Evolutionary conservation across 1,284 basidiomycete species (phyloP).

Genomic region (Abortiporus biennis): DNA sequence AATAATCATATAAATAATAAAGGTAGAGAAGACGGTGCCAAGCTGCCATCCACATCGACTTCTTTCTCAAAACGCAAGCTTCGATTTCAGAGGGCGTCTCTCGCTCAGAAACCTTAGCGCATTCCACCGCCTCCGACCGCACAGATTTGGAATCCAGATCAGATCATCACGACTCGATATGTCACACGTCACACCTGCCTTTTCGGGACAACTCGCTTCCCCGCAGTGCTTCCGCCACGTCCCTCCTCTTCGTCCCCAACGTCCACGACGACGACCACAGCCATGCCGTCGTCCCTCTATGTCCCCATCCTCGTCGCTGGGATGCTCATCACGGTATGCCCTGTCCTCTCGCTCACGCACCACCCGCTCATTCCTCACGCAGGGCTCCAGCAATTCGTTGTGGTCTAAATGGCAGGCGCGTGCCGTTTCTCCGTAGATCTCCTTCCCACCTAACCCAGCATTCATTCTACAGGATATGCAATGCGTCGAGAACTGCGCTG

Average conservation of each 20-base stretch:
- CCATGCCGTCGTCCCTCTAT: slow-evolving; percentile 31
- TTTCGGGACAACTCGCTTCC: slow-evolving; percentile 2
- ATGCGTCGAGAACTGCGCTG: slow-evolving; percentile 86
- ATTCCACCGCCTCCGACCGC: background rate
- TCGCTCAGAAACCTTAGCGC: background rate
- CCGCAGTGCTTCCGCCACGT: slow-evolving; percentile 9
- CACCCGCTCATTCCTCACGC: slow-evolving; percentile 8
- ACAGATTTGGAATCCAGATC: background rate
- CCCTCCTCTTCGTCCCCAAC: slow-evolving; percentile 33
- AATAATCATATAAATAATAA: slow-evolving; percentile 4
- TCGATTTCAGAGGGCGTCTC: background rate
- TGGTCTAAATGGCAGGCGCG: slow-evolving; percentile 77
- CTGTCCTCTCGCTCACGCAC: background rate
- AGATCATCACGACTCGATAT: background rate
- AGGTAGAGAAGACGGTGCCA: background rate
- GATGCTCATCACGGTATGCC: slow-evolving; percentile 74
- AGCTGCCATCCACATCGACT: background rate
- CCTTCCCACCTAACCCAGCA: slow-evolving; percentile 12
- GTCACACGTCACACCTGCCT: slow-evolving; percentile 6
- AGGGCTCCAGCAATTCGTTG: slow-evolving; percentile 76
- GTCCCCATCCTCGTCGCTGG: slow-evolving; percentile 57
- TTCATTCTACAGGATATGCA: slow-evolving; percentile 71
- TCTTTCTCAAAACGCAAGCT: background rate
- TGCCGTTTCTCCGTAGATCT: slow-evolving; percentile 10
- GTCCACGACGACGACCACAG: slow-evolving; percentile 23